Evolutionary conservation across 345 rosid species (phyloP).

Genomic region (Ceriops tagal): DNA sequence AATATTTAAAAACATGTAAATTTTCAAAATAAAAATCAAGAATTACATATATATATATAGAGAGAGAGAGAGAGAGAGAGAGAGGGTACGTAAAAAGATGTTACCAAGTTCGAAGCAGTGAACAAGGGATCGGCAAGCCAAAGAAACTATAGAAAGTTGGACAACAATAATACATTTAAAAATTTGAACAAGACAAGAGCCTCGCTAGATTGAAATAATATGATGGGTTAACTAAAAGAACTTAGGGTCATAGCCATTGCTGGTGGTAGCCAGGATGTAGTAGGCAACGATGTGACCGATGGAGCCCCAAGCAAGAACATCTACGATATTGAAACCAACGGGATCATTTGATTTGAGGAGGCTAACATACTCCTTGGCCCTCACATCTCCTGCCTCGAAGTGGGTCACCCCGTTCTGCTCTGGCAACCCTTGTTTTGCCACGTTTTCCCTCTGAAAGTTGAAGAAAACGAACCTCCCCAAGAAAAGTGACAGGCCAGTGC

Average conservation of each 20-base stretch:
- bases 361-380: constrained; percentile 91
- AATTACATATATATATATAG: too few species aligned
- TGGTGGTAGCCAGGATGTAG: constrained; percentile 90
- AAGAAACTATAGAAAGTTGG: too few species aligned
- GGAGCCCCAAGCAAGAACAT: constrained; percentile 98
- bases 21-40: too few species aligned
- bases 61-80: too few species aligned
- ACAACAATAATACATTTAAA: not conserved
- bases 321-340: constrained; percentile 90
- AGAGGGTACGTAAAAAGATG: too few species aligned
- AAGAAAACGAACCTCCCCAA: constrained; percentile 96
- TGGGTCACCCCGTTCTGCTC: constrained; percentile 94
- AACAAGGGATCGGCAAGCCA: too few species aligned
- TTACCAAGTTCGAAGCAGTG: too few species aligned
- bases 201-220: not conserved
- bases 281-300: constrained; percentile 97
- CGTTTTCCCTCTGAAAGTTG: constrained; percentile 98
- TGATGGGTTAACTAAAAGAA: constrained; percentile 47
- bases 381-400: constrained; percentile 86
- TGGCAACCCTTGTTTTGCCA: constrained; percentile 84
- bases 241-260: constrained; percentile 89
- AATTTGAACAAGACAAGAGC: not conserved
- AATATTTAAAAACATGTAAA: too few species aligned
- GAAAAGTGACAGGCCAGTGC: constrained; percentile 94
- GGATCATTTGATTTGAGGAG: constrained; percentile 96